Evolutionary conservation across 2,329 filamentous ascomycete species (phyloP).

Genomic region (Volutella citrinella): DNA sequence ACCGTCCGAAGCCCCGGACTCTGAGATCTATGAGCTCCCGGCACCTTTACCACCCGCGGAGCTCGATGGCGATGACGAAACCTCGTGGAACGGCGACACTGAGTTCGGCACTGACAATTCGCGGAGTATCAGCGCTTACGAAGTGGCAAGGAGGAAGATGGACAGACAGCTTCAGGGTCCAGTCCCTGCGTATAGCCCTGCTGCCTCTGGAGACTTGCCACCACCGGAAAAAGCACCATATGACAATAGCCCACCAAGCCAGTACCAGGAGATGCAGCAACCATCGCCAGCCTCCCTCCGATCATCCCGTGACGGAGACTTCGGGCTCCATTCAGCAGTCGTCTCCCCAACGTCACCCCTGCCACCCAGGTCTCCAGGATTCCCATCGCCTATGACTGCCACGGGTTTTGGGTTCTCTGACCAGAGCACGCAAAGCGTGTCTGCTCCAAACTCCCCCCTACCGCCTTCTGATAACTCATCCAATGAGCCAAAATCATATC

Average conservation of each 20-base stretch:
- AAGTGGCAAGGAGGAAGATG: slow-evolving; percentile 48
- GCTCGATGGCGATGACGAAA: slow-evolving; percentile 42
- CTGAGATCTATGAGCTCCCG: slow-evolving; percentile 52
- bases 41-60: slow-evolving; percentile 46
- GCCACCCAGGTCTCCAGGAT: too few relatives aligned
- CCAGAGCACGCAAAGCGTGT: slow-evolving; percentile 7
- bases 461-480: slow-evolving; percentile 13
- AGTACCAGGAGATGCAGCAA: slow-evolving; percentile 12
- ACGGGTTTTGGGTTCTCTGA: too few relatives aligned
- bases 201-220: slow-evolving; percentile 24
- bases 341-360: too few relatives aligned
- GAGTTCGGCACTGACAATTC: slow-evolving; percentile 40
- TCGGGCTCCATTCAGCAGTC: too few relatives aligned
- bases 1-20: slow-evolving; percentile 35
- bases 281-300: slow-evolving; percentile 17
- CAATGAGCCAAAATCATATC: slow-evolving; percentile 6
- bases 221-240: slow-evolving; percentile 29
- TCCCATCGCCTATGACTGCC: slow-evolving; percentile 50
- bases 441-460: slow-evolving; percentile 15
- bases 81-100: slow-evolving; percentile 36
- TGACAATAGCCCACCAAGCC: slow-evolving; percentile 16
- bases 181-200: slow-evolving; percentile 47
- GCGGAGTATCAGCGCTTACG: slow-evolving; percentile 45
- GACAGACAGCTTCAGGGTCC: slow-evolving; percentile 50
- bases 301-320: slow-evolving; percentile 16